Evolutionary conservation across 441 rosid genomes (phyloP).

Genomic region (Syzygium syzygioides): DNA sequence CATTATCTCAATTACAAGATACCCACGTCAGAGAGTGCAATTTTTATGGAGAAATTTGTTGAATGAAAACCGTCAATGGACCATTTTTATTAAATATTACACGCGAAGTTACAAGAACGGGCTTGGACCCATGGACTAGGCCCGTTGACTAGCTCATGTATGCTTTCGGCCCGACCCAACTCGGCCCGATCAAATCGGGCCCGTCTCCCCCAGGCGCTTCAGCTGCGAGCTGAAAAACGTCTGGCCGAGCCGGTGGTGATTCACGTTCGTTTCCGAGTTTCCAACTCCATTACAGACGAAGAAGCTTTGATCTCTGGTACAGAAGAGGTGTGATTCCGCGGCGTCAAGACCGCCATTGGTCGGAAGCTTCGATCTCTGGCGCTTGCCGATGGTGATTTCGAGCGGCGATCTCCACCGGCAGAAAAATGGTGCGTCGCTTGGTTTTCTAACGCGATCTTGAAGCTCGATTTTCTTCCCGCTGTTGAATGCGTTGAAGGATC

Average conservation of each 20-base stretch:
- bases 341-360: too few relatives aligned
- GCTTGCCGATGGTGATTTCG: too few relatives aligned
- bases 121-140: neutral
- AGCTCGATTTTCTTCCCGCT: neutral
- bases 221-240: neutral
- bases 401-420: too few relatives aligned
- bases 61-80: neutral
- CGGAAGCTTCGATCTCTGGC: too few relatives aligned
- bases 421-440: too few relatives aligned
- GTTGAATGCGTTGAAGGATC: neutral
- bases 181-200: neutral
- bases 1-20: too few relatives aligned
- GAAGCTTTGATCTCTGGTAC: neutral
- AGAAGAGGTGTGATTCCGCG: too few relatives aligned
- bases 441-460: too few relatives aligned
- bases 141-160: neutral
- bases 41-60: neutral
- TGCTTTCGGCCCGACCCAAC: neutral
- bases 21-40: too few relatives aligned
- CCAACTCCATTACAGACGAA: neutral
- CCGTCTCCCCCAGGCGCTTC: neutral
- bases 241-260: neutral
- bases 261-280: neutral
- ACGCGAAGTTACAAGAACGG: neutral
- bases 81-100: neutral